Percentiles rank a stretch among this genome's conserved stretches.
These are phyloP conservation scores for Boechera retrofracta DNA, from an alignment of 345 rosid species.

Conservation along the genomic window DNA sequence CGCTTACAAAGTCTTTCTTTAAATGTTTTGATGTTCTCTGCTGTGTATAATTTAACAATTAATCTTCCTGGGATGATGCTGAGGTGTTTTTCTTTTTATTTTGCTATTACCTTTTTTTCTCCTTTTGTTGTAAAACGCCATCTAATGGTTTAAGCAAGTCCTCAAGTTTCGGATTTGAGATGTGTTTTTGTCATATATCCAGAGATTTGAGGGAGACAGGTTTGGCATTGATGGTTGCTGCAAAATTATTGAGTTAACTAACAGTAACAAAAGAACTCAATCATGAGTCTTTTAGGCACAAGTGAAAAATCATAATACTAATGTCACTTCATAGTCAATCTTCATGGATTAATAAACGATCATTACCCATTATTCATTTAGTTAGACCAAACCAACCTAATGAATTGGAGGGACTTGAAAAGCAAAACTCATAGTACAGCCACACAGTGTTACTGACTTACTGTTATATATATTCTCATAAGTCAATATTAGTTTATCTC, in stretches of 20 bases:
- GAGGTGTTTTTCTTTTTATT: too few relatives aligned
- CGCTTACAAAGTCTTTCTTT: too few relatives aligned
- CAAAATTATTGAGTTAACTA: constrained; percentile 24
- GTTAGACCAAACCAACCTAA: constrained; percentile 43
- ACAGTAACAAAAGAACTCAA: constrained; percentile 16
- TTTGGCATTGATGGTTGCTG: constrained; percentile 35
- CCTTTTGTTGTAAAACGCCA: not conserved
- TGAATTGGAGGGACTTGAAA: constrained; percentile 22
- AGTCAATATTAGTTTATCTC: constrained; percentile 28
- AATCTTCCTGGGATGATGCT: too few relatives aligned
- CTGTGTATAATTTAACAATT: too few relatives aligned
- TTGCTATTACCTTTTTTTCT: not conserved
- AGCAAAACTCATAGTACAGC: constrained; percentile 16
- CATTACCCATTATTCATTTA: constrained; percentile 36
- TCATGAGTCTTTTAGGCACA: constrained; percentile 24
- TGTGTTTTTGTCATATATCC: constrained; percentile 25
- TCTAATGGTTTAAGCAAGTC: not conserved
- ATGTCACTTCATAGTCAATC: constrained; percentile 46
- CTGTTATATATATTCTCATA: not conserved
- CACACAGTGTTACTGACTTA: constrained; percentile 3
- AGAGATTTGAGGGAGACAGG: constrained; percentile 23
- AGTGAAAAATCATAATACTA: constrained; percentile 28
- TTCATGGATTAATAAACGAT: constrained; percentile 35
- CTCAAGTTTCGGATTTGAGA: not conserved
- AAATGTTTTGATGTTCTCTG: too few relatives aligned